Evolutionary conservation across 306 rosid species (phyloP).

Genomic region (Geum urbanum): DNA sequence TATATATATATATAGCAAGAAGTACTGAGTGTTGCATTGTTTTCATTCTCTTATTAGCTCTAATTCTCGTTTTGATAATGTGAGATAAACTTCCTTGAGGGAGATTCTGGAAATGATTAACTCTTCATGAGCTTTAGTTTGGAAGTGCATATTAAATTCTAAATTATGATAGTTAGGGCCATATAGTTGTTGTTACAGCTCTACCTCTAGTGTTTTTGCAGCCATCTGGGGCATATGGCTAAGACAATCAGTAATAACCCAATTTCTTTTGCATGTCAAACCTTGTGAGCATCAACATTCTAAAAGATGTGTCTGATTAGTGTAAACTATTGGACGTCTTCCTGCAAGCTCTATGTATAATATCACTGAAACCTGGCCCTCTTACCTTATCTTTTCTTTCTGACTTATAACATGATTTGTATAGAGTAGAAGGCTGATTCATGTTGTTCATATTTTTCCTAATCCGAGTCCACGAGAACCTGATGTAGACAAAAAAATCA

Average conservation of each 20-base stretch:
- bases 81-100: background rate
- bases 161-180: background rate
- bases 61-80: background rate
- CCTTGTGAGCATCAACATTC: background rate
- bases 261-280: background rate
- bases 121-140: background rate
- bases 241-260: too few species aligned
- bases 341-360: background rate
- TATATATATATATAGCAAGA: constrained; percentile 10
- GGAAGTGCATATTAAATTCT: background rate
- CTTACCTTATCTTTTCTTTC: background rate
- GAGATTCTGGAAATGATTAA: constrained; percentile 4
- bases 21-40: background rate
- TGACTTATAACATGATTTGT: background rate
- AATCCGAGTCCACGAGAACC: constrained; percentile 9
- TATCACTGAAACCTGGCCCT: background rate
- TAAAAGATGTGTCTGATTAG: constrained; percentile 8
- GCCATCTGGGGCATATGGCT: background rate
- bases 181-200: background rate
- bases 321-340: background rate
- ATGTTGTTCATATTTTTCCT: background rate
- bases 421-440: background rate
- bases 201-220: background rate
- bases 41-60: background rate
- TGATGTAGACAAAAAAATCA: constrained; percentile 11